Conservation (phyloP, 2,329 filamentous ascomycete genomes). For the Fusarium protoensiforme region DNA sequence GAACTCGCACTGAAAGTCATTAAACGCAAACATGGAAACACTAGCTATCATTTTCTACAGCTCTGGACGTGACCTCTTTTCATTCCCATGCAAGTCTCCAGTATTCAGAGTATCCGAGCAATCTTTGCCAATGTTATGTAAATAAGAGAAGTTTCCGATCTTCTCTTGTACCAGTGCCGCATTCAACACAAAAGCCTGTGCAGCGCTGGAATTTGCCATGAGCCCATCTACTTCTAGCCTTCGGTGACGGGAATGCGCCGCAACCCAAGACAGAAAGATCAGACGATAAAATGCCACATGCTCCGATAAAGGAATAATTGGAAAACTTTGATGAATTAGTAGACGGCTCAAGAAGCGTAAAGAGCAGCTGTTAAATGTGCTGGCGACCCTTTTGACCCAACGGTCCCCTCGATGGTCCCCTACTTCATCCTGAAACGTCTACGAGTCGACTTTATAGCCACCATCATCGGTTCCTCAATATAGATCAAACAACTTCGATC, state of each 20-base stretch:
- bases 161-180: not conserved
- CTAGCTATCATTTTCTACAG: not conserved
- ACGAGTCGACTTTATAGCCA: not conserved
- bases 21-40: not conserved
- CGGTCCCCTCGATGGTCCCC: not conserved
- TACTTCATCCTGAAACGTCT: not conserved
- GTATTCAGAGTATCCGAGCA: not conserved
- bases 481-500: not conserved
- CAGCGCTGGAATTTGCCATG: not conserved
- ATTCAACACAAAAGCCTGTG: not conserved
- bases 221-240: not conserved
- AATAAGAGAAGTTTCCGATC: not conserved
- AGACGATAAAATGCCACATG: not conserved
- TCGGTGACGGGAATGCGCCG: constrained; percentile 9
- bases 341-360: not conserved
- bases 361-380: not conserved
- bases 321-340: not conserved
- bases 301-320: not conserved
- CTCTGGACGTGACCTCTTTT: not conserved
- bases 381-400: not conserved
- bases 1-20: not conserved
- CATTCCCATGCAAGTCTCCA: not conserved
- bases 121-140: not conserved
- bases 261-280: constrained; percentile 8
- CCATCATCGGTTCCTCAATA: not conserved